A percentile compares a stretch with the other conserved stretches of the same genome.
These are phyloP conservation scores for Monosporascus ibericus DNA, from an alignment of 2,329 filamentous ascomycete genomes.

Conservation along the genomic window DNA sequence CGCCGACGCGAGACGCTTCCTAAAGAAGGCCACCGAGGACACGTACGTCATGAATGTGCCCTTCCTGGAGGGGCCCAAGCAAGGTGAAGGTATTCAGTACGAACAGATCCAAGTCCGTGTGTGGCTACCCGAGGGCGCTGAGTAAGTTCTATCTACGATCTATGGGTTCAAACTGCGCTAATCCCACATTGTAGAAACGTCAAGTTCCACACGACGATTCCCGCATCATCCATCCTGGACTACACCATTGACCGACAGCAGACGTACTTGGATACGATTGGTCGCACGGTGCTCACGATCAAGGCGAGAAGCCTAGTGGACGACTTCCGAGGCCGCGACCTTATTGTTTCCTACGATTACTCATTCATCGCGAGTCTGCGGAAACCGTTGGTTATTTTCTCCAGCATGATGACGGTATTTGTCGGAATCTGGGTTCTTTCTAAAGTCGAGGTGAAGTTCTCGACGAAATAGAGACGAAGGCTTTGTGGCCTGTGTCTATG, in stretches of 20 bases:
- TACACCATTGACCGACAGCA: slow-evolving; percentile 60
- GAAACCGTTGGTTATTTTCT: slow-evolving; percentile 80
- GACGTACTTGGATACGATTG: slow-evolving; percentile 90
- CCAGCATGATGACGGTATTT: slow-evolving; percentile 68
- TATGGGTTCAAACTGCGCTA: slow-evolving; percentile 25
- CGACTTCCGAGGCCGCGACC: slow-evolving; percentile 75
- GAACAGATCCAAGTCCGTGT: slow-evolving; percentile 73
- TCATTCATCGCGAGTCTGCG: slow-evolving; percentile 66
- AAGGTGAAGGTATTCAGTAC: slow-evolving; percentile 80
- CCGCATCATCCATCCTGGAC: slow-evolving; percentile 53
- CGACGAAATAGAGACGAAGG: slow-evolving; percentile 32
- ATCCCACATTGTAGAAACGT: slow-evolving; percentile 63
- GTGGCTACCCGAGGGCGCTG: slow-evolving; percentile 85
- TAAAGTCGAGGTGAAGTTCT: slow-evolving; percentile 75
- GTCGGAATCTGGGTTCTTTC: slow-evolving; percentile 68
- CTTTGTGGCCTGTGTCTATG: not conserved
- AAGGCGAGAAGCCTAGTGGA: slow-evolving; percentile 84
- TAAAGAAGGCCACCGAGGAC: slow-evolving; percentile 61
- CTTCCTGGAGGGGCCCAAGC: slow-evolving; percentile 87
- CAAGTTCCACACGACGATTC: slow-evolving; percentile 68
- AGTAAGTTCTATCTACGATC: slow-evolving; percentile 46
- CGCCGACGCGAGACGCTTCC: slow-evolving; percentile 68
- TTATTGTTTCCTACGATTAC: slow-evolving; percentile 86
- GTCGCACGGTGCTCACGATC: slow-evolving; percentile 75
- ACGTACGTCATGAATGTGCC: slow-evolving; percentile 85